Conservation (phyloP, 2,329 filamentous ascomycete species). For the Colletotrichum horii region DNA sequence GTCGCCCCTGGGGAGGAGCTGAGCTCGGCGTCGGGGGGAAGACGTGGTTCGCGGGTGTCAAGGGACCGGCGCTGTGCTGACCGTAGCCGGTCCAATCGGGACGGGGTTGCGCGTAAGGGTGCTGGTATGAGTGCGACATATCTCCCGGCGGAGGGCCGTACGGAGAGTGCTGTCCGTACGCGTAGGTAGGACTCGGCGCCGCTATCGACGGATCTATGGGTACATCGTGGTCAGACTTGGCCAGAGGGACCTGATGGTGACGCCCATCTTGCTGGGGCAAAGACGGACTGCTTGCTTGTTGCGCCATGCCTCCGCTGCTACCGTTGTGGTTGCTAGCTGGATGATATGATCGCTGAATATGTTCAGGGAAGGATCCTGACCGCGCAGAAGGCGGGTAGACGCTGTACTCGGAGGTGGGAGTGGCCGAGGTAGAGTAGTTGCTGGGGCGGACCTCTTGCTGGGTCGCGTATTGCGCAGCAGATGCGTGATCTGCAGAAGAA, state of each 20-base stretch:
- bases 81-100: constrained; percentile 78
- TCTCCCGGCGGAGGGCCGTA: constrained; percentile 85
- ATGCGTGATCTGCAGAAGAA: constrained; percentile 85
- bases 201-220: constrained; percentile 99
- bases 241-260: constrained; percentile 77
- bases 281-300: constrained; percentile 97
- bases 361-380: constrained; percentile 85
- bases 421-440: constrained; percentile 78
- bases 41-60: constrained; percentile 58
- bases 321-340: constrained; percentile 75
- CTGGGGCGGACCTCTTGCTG: constrained; percentile 78
- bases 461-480: constrained; percentile 88
- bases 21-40: constrained; percentile 62
- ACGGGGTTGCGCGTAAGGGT: constrained; percentile 71
- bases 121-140: constrained; percentile 80
- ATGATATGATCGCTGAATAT: constrained; percentile 85
- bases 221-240: constrained; percentile 95
- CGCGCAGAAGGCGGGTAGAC: constrained; percentile 77
- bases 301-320: constrained; percentile 91
- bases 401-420: constrained; percentile 88
- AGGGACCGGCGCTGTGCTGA: constrained; percentile 53
- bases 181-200: constrained; percentile 89
- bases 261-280: constrained; percentile 82
- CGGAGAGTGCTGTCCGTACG: constrained; percentile 83
- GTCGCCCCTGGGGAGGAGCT: constrained; percentile 58